These are phyloP conservation scores for Acanthamoeba castellanii DNA, from an alignment of 208 protist genomes.

Conservation along the genomic window DNA sequence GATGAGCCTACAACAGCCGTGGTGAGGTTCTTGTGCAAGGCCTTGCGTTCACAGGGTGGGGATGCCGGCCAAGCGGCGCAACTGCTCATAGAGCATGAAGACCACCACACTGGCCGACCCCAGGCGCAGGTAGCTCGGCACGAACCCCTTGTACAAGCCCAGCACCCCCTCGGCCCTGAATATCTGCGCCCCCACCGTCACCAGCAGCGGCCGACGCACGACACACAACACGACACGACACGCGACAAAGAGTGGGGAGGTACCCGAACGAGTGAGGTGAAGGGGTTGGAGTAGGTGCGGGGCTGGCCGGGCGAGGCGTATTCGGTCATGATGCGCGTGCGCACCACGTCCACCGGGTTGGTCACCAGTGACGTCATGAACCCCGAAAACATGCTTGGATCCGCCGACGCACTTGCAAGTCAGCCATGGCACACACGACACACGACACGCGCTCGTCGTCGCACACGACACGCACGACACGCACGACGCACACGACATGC, in stretches of 20 bases:
- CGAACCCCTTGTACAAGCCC: conserved; percentile 22
- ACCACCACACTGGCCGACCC: conserved; percentile 11
- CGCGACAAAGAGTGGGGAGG: neutral
- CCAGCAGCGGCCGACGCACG: neutral
- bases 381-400: neutral
- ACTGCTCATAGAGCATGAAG: conserved; percentile 34
- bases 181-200: neutral
- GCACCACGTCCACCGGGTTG: conserved; percentile 16
- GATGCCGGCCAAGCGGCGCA: neutral
- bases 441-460: neutral
- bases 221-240: neutral
- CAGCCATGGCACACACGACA: too few species aligned
- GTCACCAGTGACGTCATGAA: conserved; percentile 40
- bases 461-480: neutral
- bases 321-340: conserved; percentile 40
- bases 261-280: neutral
- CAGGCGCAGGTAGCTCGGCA: conserved; percentile 26
- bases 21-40: too few species aligned
- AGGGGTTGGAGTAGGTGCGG: conserved; percentile 16
- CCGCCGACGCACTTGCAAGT: neutral
- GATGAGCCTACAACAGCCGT: too few species aligned
- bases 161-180: neutral
- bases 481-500: neutral
- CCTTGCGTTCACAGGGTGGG: neutral
- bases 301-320: neutral